Percentiles rank a stretch among this genome's conserved stretches.
Conservation (phyloP, 345 rosid genomes). For the Citrus glauca region DNA sequence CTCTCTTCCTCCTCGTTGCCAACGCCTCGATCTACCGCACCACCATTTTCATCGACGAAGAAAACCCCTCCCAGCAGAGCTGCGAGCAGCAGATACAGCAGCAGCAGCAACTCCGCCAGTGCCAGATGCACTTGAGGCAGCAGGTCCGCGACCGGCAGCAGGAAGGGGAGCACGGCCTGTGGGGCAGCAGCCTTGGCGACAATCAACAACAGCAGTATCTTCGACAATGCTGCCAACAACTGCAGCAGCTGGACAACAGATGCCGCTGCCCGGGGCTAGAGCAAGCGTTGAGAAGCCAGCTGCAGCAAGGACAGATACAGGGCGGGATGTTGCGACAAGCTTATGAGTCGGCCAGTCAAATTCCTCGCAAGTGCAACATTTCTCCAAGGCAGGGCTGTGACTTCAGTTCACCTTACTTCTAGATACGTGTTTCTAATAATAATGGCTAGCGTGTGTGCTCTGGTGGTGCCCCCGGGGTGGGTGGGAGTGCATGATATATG, state of each 20-base stretch:
- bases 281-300: slow-evolving; percentile 4
- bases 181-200: background rate
- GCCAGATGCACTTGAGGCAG: slow-evolving; percentile 28
- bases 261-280: slow-evolving; percentile 33
- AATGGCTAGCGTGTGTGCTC: too few species aligned
- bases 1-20: slow-evolving; percentile 24
- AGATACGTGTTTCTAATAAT: background rate
- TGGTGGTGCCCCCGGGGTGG: too few species aligned
- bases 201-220: background rate
- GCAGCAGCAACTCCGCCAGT: slow-evolving; percentile 33
- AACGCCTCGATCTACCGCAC: slow-evolving; percentile 32
- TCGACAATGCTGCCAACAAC: slow-evolving; percentile 28
- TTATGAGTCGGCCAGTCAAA: background rate
- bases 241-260: slow-evolving; percentile 13
- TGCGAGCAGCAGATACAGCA: slow-evolving; percentile 19
- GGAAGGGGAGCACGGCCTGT: slow-evolving; percentile 1
- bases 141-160: background rate
- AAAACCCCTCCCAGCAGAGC: background rate
- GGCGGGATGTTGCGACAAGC: background rate
- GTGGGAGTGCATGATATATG: too few species aligned
- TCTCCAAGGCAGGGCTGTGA: slow-evolving; percentile 13
- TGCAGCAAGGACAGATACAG: background rate
- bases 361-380: slow-evolving; percentile 20
- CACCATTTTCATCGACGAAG: slow-evolving; percentile 20
- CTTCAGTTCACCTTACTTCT: background rate